These are phyloP conservation scores for Penicillium sclerotiorum DNA, from an alignment of 2,329 filamentous ascomycete species.

Conservation along the genomic window DNA sequence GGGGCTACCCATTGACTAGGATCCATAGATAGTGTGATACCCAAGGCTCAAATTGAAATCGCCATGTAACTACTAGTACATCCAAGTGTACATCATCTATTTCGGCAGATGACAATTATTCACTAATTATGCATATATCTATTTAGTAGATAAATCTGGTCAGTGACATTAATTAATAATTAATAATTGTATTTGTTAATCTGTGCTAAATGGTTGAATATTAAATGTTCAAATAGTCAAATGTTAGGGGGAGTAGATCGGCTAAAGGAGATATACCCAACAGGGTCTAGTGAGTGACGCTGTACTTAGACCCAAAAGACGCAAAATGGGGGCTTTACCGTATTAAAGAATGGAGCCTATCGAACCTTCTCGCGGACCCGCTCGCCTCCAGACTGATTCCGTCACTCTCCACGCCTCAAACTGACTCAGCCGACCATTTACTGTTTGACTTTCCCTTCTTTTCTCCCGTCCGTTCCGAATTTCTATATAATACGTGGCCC, in stretches of 20 bases:
- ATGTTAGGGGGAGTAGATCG: background rate
- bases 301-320: background rate
- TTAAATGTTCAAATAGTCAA: background rate
- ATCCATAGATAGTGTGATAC: background rate
- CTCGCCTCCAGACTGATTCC: slow-evolving; percentile 26
- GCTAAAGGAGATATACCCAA: background rate
- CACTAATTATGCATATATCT: too few relatives aligned
- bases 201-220: too few relatives aligned
- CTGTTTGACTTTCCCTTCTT: slow-evolving; percentile 15
- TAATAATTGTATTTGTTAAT: too few relatives aligned
- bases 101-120: too few relatives aligned
- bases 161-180: background rate
- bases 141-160: too few relatives aligned
- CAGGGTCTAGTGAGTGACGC: background rate
- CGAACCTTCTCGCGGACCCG: slow-evolving; percentile 27
- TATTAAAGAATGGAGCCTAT: slow-evolving; percentile 12
- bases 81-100: background rate
- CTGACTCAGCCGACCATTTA: slow-evolving; percentile 22
- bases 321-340: background rate
- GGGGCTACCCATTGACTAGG: background rate
- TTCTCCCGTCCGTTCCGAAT: slow-evolving; percentile 29
- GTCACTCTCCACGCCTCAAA: slow-evolving; percentile 27
- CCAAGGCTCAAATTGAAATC: background rate
- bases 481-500: slow-evolving; percentile 20
- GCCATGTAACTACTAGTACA: background rate